These are phyloP conservation scores for Trichoderma aggressivum DNA, from an alignment of 2,329 filamentous ascomycete species.

Conservation along the genomic window DNA sequence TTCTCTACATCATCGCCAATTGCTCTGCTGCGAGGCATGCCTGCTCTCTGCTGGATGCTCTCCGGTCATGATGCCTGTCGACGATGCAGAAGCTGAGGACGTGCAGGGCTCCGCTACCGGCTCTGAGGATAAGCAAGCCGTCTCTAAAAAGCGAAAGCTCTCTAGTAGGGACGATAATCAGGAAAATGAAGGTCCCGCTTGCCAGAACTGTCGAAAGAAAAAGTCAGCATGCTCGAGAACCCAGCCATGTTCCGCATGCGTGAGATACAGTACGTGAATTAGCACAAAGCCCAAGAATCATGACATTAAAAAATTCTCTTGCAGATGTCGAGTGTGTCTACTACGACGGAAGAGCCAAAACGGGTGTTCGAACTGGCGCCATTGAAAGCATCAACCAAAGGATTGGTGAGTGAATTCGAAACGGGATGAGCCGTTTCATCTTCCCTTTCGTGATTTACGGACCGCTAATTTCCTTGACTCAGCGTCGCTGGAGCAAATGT, in stretches of 20 bases:
- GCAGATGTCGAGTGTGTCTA: background rate
- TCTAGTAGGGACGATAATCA: background rate
- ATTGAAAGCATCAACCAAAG: background rate
- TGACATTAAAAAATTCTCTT: background rate
- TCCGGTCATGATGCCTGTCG: background rate
- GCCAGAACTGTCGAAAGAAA: background rate
- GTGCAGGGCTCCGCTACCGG: background rate
- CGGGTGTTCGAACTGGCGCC: background rate
- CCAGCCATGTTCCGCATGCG: background rate
- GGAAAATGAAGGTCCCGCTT: background rate
- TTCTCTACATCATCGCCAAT: background rate
- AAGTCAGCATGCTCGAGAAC: background rate
- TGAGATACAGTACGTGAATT: background rate
- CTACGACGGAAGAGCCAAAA: background rate
- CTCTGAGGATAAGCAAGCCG: background rate
- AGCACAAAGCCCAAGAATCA: background rate
- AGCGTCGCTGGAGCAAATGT: background rate
- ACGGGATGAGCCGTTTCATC: background rate
- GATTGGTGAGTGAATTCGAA: background rate
- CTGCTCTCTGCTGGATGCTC: background rate
- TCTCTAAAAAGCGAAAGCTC: background rate
- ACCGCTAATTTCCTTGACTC: background rate
- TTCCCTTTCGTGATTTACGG: background rate
- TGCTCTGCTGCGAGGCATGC: background rate
- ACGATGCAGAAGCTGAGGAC: background rate